Base-by-base conservation (phyloP, 257 asterid species). In the Lycium barbarum region DNA sequence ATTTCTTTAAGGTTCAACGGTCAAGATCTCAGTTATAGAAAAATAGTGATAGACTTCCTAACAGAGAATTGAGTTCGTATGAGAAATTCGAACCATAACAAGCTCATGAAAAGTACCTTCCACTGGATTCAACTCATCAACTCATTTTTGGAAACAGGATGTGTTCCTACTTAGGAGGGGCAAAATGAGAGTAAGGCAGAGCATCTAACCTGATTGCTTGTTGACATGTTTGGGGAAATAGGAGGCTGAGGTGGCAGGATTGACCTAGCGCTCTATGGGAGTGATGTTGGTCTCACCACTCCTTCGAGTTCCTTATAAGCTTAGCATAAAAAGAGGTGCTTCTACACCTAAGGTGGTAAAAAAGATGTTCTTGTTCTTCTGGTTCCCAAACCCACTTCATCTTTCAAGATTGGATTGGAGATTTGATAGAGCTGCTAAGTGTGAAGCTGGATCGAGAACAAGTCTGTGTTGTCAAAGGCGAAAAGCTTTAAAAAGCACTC, bases 171-270 rank as follows among this genome's bases (percentile, higher is more conserved):
- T 13, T 15, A 55, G 18, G 61, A 55, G 6, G 20, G 61, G 61
- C n/a, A 55, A 55, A 13, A 40, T 55, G 61, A 55, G 13, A 55
- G 61, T 14, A 43, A 36, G 80, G 80, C 54, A 72, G 20, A 40
- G 55, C 53, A 72, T 35, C 80, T 2, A 72, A 72, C 36, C 61
- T 55, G 61, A 18, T 72, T 72, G 80, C 80, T 72, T 43, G 80
- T 43, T 72, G 80, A 40, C 80, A 40, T 12, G 20, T 43, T 9
- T 38, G 51, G 79, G 79, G n/a, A 71, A 71, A 40, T 40, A 72
- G 80, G 55, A 72, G 80, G 40, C 12, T 72, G 54, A 72, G 80
- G 20, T 72, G 80, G 80, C 26, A 6, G 11, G 80, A 72, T 72
- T 72, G 45, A 43, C 57, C 80, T 55, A 14, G 61, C 13, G 4